phyloP scores from a whole-genome alignment of 1,284 basidiomycete species.

The Lentinula novae-zelandiae region DNA sequence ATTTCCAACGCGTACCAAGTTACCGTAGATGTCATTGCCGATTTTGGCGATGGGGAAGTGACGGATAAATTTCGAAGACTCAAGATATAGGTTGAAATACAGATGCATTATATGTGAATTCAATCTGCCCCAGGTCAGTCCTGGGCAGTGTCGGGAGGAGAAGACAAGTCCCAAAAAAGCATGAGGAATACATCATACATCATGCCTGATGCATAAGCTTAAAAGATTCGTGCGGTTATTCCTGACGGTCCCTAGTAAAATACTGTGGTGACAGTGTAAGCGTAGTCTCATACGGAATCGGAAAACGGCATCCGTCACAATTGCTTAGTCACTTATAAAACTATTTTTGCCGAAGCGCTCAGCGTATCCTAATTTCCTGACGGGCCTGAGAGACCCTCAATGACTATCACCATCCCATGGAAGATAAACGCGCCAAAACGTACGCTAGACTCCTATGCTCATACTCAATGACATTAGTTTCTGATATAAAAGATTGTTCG shows the following conservation, averaged over 20 bases:
- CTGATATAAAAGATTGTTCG: conserved; percentile 1
- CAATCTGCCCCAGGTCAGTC: no score
- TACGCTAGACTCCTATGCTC: conserved; percentile 25
- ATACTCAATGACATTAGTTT: neutral
- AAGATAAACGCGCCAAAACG: conserved; percentile 57
- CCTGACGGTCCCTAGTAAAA: no score
- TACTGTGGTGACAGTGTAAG: no score
- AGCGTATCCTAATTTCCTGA: neutral
- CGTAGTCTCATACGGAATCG: no score
- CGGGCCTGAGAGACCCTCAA: conserved; percentile 11
- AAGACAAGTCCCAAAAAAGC: no score
- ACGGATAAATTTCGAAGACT: conserved; percentile 8
- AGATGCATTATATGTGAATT: no score
- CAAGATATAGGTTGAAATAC: neutral
- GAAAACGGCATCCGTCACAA: no score
- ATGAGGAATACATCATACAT: no score
- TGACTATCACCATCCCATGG: conserved; percentile 35
- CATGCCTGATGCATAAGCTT: no score
- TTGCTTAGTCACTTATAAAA: neutral
- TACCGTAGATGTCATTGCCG: conserved; percentile 7
- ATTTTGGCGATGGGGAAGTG: neutral
- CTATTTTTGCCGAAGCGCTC: neutral
- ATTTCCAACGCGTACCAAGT: conserved; percentile 5
- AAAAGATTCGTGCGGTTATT: no score
- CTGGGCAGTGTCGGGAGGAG: no score